Evolutionary conservation across 139 green algal genomes (phyloP).

Genomic region (Spirogloea muscicola): DNA sequence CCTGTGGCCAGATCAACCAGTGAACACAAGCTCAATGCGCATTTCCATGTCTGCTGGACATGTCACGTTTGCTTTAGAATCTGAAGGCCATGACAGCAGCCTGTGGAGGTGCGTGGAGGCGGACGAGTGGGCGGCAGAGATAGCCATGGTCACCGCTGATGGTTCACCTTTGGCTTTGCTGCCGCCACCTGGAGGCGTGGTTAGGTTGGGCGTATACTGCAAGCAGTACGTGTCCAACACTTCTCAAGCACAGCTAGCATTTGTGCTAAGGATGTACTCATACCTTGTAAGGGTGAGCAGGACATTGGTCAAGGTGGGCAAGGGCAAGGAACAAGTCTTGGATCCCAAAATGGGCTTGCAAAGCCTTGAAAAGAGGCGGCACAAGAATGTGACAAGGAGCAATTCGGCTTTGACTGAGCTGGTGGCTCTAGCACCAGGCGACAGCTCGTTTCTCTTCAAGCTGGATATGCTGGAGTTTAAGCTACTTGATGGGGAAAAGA

Average conservation of each 20-base stretch:
- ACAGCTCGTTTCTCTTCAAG: slow-evolving; percentile 15
- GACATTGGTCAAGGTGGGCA: slow-evolving; percentile 21
- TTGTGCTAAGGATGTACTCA: slow-evolving; percentile 36
- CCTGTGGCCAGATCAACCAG: slow-evolving; percentile 28
- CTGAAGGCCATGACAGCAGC: too few relatives aligned
- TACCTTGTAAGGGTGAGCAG: slow-evolving; percentile 9
- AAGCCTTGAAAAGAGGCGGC: too few relatives aligned
- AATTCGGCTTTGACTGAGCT: too few relatives aligned
- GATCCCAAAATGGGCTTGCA: slow-evolving; percentile 16
- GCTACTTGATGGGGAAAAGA: slow-evolving; percentile 31
- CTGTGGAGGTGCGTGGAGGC: slow-evolving; percentile 28
- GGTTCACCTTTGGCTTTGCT: slow-evolving; percentile 20
- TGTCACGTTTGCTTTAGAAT: too few relatives aligned
- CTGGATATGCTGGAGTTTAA: slow-evolving; percentile 14
- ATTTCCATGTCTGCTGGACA: slow-evolving; percentile 23
- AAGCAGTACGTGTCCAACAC: slow-evolving; percentile 29
- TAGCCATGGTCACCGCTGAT: slow-evolving; percentile 28
- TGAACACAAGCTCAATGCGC: slow-evolving; percentile 19
- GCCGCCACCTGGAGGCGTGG: slow-evolving; percentile 22
- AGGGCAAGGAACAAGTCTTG: slow-evolving; percentile 16
- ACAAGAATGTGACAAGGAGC: too few relatives aligned
- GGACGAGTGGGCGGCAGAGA: slow-evolving; percentile 7
- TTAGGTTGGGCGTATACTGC: slow-evolving; percentile 25
- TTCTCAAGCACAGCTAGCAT: slow-evolving; percentile 25
- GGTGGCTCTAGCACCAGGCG: slow-evolving; percentile 5